Percentiles rank a stretch among this genome's conserved stretches.
Evolutionary conservation across 2,329 filamentous ascomycete genomes (phyloP).

Genomic region (Fusarium sp.): DNA sequence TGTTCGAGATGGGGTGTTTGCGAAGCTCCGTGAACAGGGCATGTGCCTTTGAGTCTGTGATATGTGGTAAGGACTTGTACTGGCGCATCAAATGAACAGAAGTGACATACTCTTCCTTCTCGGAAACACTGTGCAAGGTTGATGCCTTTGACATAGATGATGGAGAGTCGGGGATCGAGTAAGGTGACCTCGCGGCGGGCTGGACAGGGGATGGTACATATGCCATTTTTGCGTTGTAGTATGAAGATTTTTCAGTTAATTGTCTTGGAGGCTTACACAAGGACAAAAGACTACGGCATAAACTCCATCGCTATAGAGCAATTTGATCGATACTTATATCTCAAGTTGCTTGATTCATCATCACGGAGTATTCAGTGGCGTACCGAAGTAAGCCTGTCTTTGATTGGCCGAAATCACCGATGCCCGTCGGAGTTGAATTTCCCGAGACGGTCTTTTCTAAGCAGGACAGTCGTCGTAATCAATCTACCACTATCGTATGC

Average conservation of each 20-base stretch:
- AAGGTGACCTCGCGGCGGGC: neutral
- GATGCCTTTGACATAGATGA: neutral
- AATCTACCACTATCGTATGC: neutral
- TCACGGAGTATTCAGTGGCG: neutral
- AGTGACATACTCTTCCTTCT: neutral
- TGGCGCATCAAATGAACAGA: neutral
- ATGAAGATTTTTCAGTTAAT: neutral
- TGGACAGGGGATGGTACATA: neutral
- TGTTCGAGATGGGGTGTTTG: conserved; percentile 23
- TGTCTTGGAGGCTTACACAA: neutral
- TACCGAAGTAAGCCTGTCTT: neutral
- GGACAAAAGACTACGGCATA: neutral
- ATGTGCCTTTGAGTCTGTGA: neutral
- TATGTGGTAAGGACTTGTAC: neutral
- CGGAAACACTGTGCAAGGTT: neutral
- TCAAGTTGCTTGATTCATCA: neutral
- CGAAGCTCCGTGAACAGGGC: conserved; percentile 6
- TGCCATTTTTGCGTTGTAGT: neutral
- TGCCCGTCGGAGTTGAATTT: neutral
- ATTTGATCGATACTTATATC: neutral
- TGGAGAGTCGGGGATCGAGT: neutral
- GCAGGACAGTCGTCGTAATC: neutral
- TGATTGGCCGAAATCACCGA: neutral
- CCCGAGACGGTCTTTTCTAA: neutral
- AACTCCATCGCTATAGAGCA: neutral